A percentile compares a stretch with the other conserved stretches of the same genome.
Conservation (phyloP, 768 basidiomycete genomes). For the Chlorophyllum brunneum region DNA sequence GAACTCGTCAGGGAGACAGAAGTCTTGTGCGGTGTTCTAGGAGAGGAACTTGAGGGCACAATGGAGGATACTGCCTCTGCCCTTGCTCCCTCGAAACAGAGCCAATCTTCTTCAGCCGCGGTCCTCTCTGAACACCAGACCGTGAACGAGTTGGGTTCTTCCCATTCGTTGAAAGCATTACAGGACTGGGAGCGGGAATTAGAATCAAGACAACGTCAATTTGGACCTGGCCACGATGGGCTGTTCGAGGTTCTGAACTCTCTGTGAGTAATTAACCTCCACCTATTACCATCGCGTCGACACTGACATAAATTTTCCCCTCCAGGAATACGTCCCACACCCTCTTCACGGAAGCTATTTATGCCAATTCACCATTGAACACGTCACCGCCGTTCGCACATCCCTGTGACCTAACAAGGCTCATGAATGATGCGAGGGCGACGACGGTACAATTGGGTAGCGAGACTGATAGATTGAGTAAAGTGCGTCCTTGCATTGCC, state of each 20-base stretch:
- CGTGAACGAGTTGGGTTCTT: too few species aligned
- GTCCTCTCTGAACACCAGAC: too few species aligned
- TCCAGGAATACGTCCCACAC: slow-evolving; percentile 14
- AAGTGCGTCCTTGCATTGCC: not conserved
- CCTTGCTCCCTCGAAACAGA: too few species aligned
- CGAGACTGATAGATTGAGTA: not conserved
- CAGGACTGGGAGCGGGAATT: slow-evolving; percentile 1
- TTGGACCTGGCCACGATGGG: not conserved
- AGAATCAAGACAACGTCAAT: slow-evolving; percentile 7
- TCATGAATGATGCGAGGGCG: slow-evolving; percentile 18
- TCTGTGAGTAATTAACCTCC: not conserved
- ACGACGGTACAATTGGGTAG: slow-evolving; percentile 6
- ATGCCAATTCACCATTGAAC: slow-evolving; percentile 23
- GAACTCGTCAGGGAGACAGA: slow-evolving; percentile 22
- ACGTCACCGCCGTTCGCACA: slow-evolving; percentile 23
- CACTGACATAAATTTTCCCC: not conserved
- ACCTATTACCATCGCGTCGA: too few species aligned
- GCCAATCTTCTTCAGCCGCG: too few species aligned
- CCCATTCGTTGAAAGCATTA: too few species aligned
- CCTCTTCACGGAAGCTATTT: slow-evolving; percentile 18
- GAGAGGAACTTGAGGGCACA: slow-evolving; percentile 29
- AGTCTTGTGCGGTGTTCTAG: slow-evolving; percentile 28
- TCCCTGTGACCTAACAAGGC: slow-evolving; percentile 11
- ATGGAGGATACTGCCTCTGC: slow-evolving; percentile 14
- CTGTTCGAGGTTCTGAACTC: not conserved